Evolutionary conservation across 192 early-diverging fungal genomes (phyloP), one percentile per base, ranked within the genome.

Genomic region (Backusella sp.): DNA sequence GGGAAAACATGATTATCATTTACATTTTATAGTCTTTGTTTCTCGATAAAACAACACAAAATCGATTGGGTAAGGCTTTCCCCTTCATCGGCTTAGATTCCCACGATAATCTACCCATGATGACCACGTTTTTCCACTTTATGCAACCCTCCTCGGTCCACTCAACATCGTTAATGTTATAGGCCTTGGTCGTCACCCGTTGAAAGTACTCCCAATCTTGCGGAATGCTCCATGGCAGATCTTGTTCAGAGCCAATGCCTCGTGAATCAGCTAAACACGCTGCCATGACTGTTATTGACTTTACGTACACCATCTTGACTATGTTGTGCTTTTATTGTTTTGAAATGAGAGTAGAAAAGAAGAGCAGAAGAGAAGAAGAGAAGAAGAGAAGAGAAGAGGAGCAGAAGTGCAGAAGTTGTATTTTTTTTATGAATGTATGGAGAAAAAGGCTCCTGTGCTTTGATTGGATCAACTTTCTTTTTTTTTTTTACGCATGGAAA

Each of bases 91-190:
- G 96, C 44, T 97, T 93, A 6, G 92, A 93, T 74, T 96, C 94
- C 95, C 95, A 99, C 19, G 95, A 96, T 21, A 80, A 76, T 44
- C 96, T 89, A 53, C 97, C 97, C 94, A 99, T 95, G 76, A 99
- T 94, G 46, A 95, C 93, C 1, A 92, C 92, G 82, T 99, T 99
- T 35, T 76, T 34, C 52, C 73, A 66, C 12, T 28, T 62, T 62
- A 28, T 28, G 26, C 23, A 28, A 30, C 56, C 32, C 17, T 56
- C 35, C 12, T 36, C 12, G 34, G 36, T 23, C 8, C 5, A n/a
- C 34, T 41, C 35, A 21, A 1, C 3, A 2, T 23, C 0, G 17
- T 32, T 23, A 5, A 32, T 21, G 7, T 7, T 8, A 41, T 73
- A 70, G 36, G 37, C 17, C 26, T 78, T 68, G 4, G 82, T 89